A percentile compares a stretch with the other conserved stretches of the same genome.
These are phyloP conservation scores for Hyaloraphidium curvatum DNA, from an alignment of 192 early-diverging fungal genomes.

Conservation along the genomic window DNA sequence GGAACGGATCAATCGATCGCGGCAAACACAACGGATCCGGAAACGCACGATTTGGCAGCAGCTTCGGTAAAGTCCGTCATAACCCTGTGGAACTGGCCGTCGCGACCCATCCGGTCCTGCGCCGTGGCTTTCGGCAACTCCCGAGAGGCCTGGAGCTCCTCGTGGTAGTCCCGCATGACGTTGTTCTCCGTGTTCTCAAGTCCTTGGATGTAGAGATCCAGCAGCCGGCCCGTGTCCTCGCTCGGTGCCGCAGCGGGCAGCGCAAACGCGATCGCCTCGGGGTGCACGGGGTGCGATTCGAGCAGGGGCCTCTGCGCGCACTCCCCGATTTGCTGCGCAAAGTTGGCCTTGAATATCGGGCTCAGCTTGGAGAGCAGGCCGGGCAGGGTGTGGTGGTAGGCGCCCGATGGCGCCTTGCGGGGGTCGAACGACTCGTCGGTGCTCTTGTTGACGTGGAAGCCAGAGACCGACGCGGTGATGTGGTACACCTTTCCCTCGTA, in stretches of 20 bases:
- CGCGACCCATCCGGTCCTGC: conserved; percentile 69
- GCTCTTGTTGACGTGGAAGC: conserved; percentile 77
- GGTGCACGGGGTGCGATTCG: conserved; percentile 27
- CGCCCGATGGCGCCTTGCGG: conserved; percentile 12
- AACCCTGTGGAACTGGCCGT: conserved; percentile 61
- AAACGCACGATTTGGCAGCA: conserved; percentile 51
- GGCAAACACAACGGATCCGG: no score
- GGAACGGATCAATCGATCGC: no score
- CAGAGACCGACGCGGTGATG: conserved; percentile 62
- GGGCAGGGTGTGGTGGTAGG: conserved; percentile 19
- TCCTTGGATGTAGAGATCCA: background rate
- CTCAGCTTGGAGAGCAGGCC: conserved; percentile 14
- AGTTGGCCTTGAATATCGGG: conserved; percentile 44
- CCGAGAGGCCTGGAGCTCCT: conserved; percentile 75
- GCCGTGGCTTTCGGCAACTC: conserved; percentile 57
- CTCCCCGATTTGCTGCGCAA: no score
- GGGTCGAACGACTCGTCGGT: conserved; percentile 46
- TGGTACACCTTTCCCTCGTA: conserved; percentile 63
- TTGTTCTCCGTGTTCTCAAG: no score
- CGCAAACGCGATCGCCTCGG: conserved; percentile 68
- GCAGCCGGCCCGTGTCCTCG: no score
- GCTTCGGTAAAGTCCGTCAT: conserved; percentile 86
- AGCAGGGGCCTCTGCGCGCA: background rate
- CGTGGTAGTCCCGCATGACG: conserved; percentile 86
- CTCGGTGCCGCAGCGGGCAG: no score